phyloP scores from a whole-genome alignment of 495 filamentous ascomycete genomes.

The Penicillium cinerascens region DNA sequence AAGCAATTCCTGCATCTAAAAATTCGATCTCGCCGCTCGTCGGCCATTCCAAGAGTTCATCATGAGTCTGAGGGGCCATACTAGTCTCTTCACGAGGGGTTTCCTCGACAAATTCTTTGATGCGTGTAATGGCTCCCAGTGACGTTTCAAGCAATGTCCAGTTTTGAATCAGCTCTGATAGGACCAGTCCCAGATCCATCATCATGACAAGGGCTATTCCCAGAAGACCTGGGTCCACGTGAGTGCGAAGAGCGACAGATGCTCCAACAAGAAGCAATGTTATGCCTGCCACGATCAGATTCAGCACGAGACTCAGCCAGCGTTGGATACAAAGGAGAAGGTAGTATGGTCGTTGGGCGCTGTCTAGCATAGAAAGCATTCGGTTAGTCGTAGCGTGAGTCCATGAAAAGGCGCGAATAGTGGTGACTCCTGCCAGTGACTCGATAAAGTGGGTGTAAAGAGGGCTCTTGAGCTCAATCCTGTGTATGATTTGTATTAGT shows the following conservation, averaged over 20 bases:
- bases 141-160: constrained; percentile 31
- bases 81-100: constrained; percentile 23
- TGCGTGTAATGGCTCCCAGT: constrained; percentile 23
- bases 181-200: constrained; percentile 17
- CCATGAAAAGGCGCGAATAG: constrained; percentile 41
- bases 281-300: constrained; percentile 21
- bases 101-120: constrained; percentile 32
- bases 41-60: constrained; percentile 56
- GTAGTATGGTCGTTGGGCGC: constrained; percentile 39
- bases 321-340: constrained; percentile 40
- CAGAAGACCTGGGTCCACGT: constrained; percentile 20
- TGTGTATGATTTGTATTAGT: constrained; percentile 9
- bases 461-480: constrained; percentile 36
- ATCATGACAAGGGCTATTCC: constrained; percentile 30
- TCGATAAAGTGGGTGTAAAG: constrained; percentile 45
- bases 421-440: constrained; percentile 33
- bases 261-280: constrained; percentile 23
- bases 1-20: constrained; percentile 62
- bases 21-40: constrained; percentile 73
- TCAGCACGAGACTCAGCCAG: constrained; percentile 32
- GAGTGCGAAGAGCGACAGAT: constrained; percentile 15
- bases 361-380: too few species aligned
- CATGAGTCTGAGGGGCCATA: constrained; percentile 1
- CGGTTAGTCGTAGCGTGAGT: constrained; percentile 1
- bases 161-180: constrained; percentile 21